Conservation (phyloP, 306 rosid species). For the Acmispon strigosus region DNA sequence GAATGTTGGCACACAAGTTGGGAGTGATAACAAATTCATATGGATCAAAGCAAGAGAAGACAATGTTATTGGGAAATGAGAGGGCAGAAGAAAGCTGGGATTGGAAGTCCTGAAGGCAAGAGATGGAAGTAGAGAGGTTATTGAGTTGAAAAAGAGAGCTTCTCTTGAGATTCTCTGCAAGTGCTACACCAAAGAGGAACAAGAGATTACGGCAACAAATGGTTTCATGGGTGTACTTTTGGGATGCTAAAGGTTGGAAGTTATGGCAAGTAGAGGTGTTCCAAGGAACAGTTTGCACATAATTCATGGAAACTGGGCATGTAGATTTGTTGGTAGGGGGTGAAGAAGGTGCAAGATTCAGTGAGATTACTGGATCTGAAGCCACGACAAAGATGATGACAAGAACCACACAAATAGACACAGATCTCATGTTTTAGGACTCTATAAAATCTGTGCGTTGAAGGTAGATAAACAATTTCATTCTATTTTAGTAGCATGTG, state of each 20-base stretch:
- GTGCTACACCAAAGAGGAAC: slow-evolving; percentile 52
- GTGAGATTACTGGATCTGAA: slow-evolving; percentile 16
- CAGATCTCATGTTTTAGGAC: neutral
- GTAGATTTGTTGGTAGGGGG: slow-evolving; percentile 2
- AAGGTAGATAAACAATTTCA: no score
- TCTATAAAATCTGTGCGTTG: neutral
- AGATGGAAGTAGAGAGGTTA: slow-evolving; percentile 28
- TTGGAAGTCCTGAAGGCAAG: slow-evolving; percentile 62
- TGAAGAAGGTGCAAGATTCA: neutral
- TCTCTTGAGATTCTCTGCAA: slow-evolving; percentile 47
- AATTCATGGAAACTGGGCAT: slow-evolving; percentile 64
- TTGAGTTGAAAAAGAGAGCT: slow-evolving; percentile 55
- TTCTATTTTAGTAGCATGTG: no score
- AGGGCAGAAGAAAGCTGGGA: slow-evolving; percentile 43
- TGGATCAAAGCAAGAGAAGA: slow-evolving; percentile 50
- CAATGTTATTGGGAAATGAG: slow-evolving; percentile 42
- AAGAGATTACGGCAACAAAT: slow-evolving; percentile 55
- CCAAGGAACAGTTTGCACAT: slow-evolving; percentile 57
- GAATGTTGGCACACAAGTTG: slow-evolving; percentile 46
- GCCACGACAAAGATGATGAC: slow-evolving; percentile 11
- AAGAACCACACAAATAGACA: slow-evolving; percentile 4
- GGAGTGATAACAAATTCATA: slow-evolving; percentile 46
- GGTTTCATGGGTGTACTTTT: neutral
- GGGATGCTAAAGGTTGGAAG: slow-evolving; percentile 23
- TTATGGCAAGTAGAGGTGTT: slow-evolving; percentile 44